Evolutionary conservation across 495 filamentous ascomycete species (phyloP).

Genomic region (Neurospora pannonica): DNA sequence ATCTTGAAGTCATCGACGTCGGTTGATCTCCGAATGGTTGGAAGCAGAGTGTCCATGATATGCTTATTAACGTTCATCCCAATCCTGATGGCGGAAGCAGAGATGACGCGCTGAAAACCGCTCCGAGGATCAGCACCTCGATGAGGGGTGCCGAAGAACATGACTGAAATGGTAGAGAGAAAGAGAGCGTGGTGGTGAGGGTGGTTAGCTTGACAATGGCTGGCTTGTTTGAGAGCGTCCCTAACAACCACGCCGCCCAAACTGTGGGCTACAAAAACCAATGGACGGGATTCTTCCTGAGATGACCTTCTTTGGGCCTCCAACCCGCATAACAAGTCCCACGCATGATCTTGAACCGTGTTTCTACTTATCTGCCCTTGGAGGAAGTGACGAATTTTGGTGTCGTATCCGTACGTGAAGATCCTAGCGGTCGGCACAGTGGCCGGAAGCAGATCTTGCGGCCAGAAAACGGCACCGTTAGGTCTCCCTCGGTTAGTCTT

Average conservation of each 20-base stretch:
- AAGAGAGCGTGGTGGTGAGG: neutral
- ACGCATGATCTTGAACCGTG: neutral
- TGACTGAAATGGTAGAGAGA: neutral
- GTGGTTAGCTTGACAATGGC: neutral
- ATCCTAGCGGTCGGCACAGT: conserved; percentile 16
- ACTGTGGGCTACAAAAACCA: neutral
- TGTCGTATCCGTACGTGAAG: conserved; percentile 19
- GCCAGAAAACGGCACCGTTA: conserved; percentile 11
- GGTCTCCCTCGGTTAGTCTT: neutral
- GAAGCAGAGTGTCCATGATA: neutral
- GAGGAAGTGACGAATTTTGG: neutral
- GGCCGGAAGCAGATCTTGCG: conserved; percentile 10
- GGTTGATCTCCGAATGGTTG: neutral
- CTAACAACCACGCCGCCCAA: neutral
- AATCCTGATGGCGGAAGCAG: neutral
- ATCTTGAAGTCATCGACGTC: neutral
- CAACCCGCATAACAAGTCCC: neutral
- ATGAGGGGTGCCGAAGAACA: neutral
- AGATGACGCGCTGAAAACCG: neutral
- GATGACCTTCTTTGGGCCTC: neutral
- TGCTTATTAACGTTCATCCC: neutral
- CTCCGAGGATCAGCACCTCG: neutral
- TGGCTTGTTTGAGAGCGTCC: neutral
- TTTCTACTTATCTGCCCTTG: neutral
- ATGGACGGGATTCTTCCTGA: neutral